These are phyloP conservation scores for Hypoxylon sp. DNA, from an alignment of 2,329 filamentous ascomycete genomes.

Conservation along the genomic window DNA sequence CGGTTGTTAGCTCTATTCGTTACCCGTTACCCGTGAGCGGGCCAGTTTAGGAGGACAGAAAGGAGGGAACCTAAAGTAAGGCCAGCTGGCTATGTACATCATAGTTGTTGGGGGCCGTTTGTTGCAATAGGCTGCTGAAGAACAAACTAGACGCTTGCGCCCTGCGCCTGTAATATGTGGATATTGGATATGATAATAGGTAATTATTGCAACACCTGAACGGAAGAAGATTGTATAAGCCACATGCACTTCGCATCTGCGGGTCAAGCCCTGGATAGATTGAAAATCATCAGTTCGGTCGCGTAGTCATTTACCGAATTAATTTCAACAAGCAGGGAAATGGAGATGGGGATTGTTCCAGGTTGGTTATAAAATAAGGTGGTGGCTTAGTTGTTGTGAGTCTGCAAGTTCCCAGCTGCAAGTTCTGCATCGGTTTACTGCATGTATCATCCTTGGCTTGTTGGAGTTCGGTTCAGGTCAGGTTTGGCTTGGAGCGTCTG, in stretches of 20 bases:
- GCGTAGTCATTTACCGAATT: conserved; percentile 27
- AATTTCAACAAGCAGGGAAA: neutral
- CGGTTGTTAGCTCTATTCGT: conserved; percentile 24
- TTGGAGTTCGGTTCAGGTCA: conserved; percentile 2
- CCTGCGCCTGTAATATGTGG: too few relatives aligned
- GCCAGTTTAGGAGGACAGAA: too few relatives aligned
- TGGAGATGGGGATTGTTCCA: neutral
- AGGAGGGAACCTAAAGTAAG: too few relatives aligned
- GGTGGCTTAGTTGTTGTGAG: conserved; percentile 25
- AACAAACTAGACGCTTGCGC: conserved; percentile 22
- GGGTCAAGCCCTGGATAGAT: conserved; percentile 2
- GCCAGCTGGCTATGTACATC: too few relatives aligned
- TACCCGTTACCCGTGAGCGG: too few relatives aligned
- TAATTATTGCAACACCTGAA: too few relatives aligned
- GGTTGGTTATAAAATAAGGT: neutral
- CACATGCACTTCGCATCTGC: conserved; percentile 8
- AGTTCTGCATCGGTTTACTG: conserved; percentile 22
- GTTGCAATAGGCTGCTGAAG: conserved; percentile 19
- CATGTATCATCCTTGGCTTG: conserved; percentile 1
- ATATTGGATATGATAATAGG: too few relatives aligned
- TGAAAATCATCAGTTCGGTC: conserved; percentile 9
- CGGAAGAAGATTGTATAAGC: conserved; percentile 21
- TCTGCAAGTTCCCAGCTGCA: too few relatives aligned
- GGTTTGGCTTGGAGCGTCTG: too few relatives aligned
- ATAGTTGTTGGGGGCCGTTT: conserved; percentile 25